These are phyloP conservation scores for Fusarium sp. DNA, from an alignment of 2,329 filamentous ascomycete species.

Conservation along the genomic window DNA sequence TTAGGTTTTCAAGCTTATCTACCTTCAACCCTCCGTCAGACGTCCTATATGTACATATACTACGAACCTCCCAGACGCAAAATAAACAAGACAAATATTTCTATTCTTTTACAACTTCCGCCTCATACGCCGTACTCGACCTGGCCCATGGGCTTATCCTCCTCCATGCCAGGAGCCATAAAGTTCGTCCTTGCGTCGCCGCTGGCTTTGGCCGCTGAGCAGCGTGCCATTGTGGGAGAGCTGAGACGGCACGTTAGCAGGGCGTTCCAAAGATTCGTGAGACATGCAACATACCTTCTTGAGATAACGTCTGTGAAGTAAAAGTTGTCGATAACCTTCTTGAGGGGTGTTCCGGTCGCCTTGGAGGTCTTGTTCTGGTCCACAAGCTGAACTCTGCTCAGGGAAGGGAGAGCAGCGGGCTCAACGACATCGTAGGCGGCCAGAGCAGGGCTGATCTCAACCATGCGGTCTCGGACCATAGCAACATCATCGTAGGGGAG, in stretches of 20 bases:
- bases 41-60: conserved; percentile 54
- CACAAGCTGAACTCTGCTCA: conserved; percentile 94
- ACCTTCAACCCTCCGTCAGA: conserved; percentile 43
- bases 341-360: conserved; percentile 75
- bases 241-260: conserved; percentile 57
- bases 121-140: conserved; percentile 65
- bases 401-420: conserved; percentile 73
- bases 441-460: conserved; percentile 90
- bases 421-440: conserved; percentile 92
- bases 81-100: conserved; percentile 47
- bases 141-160: conserved; percentile 69
- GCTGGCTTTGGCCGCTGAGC: conserved; percentile 89
- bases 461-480: conserved; percentile 89
- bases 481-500: conserved; percentile 95
- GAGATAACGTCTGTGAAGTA: conserved; percentile 98
- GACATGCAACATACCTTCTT: conserved; percentile 74
- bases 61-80: conserved; percentile 45
- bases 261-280: conserved; percentile 12
- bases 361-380: conserved; percentile 94
- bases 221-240: conserved; percentile 98
- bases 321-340: conserved; percentile 92
- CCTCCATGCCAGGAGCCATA: conserved; percentile 75
- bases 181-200: conserved; percentile 81
- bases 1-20: conserved; percentile 45
- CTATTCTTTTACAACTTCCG: conserved; percentile 49